phyloP scores from a whole-genome alignment of 768 basidiomycete species.

The Kwoniella pini region DNA sequence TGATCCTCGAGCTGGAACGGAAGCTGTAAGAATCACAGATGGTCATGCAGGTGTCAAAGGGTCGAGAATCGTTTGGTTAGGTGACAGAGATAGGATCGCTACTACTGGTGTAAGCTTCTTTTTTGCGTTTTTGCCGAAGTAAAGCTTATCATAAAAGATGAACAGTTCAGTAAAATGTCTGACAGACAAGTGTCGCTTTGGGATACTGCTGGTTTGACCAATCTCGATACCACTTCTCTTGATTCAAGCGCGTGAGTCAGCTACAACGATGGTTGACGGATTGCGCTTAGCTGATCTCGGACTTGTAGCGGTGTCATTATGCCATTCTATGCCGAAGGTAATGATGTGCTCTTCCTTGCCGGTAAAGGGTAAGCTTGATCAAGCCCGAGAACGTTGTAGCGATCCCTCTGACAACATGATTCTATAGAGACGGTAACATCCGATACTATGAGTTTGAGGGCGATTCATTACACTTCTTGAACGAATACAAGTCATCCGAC shows the following conservation, averaged over 20 bases:
- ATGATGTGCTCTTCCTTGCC: slow-evolving; percentile 85
- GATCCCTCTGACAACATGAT: background rate
- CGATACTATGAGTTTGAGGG: slow-evolving; percentile 86
- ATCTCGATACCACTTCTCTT: slow-evolving; percentile 72
- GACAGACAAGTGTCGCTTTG: slow-evolving; percentile 88
- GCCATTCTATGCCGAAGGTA: slow-evolving; percentile 93
- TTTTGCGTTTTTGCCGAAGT: background rate
- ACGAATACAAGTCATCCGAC: slow-evolving; percentile 84
- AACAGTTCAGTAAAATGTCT: slow-evolving; percentile 84
- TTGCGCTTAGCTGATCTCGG: slow-evolving; percentile 17
- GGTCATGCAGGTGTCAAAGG: slow-evolving; percentile 94
- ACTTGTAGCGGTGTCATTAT: slow-evolving; percentile 77
- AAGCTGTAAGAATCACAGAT: slow-evolving; percentile 78
- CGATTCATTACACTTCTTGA: slow-evolving; percentile 68
- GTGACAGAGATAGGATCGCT: slow-evolving; percentile 79
- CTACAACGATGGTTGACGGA: background rate
- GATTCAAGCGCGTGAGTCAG: slow-evolving; percentile 72
- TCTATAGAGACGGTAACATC: slow-evolving; percentile 83
- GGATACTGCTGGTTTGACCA: slow-evolving; percentile 76
- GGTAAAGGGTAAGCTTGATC: slow-evolving; percentile 72
- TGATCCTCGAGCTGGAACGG: slow-evolving; percentile 78
- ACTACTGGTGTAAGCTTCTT: slow-evolving; percentile 69
- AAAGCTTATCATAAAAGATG: background rate
- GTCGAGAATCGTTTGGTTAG: slow-evolving; percentile 85
- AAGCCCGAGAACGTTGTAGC: background rate